Evolutionary conservation across 2,329 filamentous ascomycete species (phyloP).

Genomic region (Ceratocystis lukuohia): DNA sequence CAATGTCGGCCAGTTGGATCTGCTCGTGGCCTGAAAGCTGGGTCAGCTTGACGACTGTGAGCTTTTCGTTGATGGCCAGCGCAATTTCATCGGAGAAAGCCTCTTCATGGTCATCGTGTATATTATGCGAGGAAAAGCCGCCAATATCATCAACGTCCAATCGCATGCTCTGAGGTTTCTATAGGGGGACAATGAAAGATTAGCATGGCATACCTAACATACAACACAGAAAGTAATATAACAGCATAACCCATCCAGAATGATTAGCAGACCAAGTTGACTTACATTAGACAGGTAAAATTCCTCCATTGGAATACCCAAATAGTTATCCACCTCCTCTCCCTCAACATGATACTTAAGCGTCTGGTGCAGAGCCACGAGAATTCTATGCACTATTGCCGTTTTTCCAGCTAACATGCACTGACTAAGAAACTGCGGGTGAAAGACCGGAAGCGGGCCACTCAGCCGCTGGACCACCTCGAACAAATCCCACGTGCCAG

Average conservation of each 20-base stretch:
- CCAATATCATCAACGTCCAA: constrained; percentile 9
- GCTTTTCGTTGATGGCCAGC: constrained; percentile 55
- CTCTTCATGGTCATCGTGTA: constrained; percentile 30
- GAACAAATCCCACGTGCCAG: constrained; percentile 55
- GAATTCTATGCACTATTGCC: constrained; percentile 53
- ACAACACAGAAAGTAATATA: constrained; percentile 8
- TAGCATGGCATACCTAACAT: neutral
- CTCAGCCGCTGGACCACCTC: constrained; percentile 74
- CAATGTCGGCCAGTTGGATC: constrained; percentile 69
- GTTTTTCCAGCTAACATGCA: constrained; percentile 73
- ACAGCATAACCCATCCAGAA: neutral
- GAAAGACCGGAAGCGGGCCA: constrained; percentile 75
- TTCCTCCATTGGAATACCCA: constrained; percentile 51
- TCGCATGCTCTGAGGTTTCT: constrained; percentile 5
- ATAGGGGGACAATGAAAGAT: neutral
- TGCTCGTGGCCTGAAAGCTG: constrained; percentile 77
- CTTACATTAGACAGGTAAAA: constrained; percentile 34
- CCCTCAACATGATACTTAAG: constrained; percentile 75
- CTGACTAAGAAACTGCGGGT: constrained; percentile 80
- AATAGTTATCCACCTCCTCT: constrained; percentile 64
- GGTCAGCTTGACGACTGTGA: constrained; percentile 61
- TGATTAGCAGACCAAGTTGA: constrained; percentile 21
- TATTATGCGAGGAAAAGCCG: constrained; percentile 7
- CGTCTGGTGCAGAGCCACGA: constrained; percentile 58
- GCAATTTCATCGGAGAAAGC: constrained; percentile 61